phyloP scores from a whole-genome alignment of 106 monocot genomes.

The Gastrodia elata region DNA sequence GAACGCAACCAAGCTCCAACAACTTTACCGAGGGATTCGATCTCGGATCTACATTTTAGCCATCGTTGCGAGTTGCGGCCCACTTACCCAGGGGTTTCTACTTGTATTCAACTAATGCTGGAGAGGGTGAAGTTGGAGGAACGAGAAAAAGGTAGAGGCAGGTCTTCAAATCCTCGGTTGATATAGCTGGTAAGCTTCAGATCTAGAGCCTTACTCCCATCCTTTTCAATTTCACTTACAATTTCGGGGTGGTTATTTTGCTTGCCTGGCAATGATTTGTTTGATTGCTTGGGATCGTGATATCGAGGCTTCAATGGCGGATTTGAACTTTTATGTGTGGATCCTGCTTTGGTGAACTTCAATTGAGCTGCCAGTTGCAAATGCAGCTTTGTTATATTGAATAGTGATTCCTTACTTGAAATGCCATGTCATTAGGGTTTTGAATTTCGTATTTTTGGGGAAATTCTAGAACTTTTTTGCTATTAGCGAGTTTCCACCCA shows the following conservation, averaged over 20 bases:
- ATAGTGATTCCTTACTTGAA: background rate
- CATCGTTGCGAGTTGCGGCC: background rate
- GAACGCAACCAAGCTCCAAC: too few relatives aligned
- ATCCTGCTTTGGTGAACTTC: background rate
- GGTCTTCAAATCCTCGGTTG: slow-evolving; percentile 11
- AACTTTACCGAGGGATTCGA: too few relatives aligned
- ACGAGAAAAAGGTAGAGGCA: slow-evolving; percentile 1
- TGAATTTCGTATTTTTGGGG: background rate
- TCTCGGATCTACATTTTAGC: background rate
- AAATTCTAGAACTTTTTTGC: background rate
- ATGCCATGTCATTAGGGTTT: background rate
- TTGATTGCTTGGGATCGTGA: background rate
- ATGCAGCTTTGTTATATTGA: background rate
- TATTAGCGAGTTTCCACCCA: background rate
- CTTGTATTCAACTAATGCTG: background rate
- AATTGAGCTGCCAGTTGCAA: background rate
- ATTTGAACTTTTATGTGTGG: slow-evolving; percentile 3
- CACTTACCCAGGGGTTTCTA: background rate
- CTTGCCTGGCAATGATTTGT: background rate
- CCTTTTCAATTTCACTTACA: background rate
- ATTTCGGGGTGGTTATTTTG: background rate
- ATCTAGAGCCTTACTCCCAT: background rate
- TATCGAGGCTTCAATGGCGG: background rate
- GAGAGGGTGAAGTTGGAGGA: background rate
- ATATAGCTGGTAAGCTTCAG: slow-evolving; percentile 16